Percentiles rank a stretch among this genome's conserved stretches.
phyloP scores from a whole-genome alignment of 2,329 filamentous ascomycete species.

The Fusarium guadeloupense region DNA sequence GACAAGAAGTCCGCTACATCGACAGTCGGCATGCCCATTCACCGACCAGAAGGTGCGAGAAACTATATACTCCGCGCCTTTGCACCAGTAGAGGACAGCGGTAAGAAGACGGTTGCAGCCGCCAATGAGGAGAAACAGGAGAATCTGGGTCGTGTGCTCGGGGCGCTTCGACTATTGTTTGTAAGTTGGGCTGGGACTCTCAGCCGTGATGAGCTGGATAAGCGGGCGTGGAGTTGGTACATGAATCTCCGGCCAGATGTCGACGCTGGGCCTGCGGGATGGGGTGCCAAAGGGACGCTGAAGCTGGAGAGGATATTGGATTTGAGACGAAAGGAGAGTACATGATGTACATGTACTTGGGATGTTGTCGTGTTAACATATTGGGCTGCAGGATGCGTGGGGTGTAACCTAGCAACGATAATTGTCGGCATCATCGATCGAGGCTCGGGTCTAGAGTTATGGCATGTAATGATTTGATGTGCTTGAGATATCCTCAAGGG shows the following conservation, averaged over 20 bases:
- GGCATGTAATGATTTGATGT: too few relatives aligned
- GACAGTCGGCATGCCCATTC: slow-evolving; percentile 71
- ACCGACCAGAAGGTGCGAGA: slow-evolving; percentile 75
- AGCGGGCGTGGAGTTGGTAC: slow-evolving; percentile 85
- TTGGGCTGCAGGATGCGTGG: neutral
- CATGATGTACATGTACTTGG: neutral
- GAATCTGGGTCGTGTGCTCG: slow-evolving; percentile 75
- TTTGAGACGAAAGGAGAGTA: slow-evolving; percentile 52
- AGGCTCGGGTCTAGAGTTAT: too few relatives aligned
- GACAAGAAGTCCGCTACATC: slow-evolving; percentile 55
- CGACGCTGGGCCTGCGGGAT: slow-evolving; percentile 76
- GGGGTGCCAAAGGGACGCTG: slow-evolving; percentile 82
- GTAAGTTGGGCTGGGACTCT: slow-evolving; percentile 77
- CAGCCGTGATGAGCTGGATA: slow-evolving; percentile 72
- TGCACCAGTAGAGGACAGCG: slow-evolving; percentile 49
- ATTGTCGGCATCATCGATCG: too few relatives aligned
- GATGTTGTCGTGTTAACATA: neutral
- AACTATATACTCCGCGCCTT: slow-evolving; percentile 70
- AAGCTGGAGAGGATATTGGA: slow-evolving; percentile 72
- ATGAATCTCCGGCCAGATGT: slow-evolving; percentile 79
- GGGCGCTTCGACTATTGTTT: slow-evolving; percentile 75
- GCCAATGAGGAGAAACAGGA: slow-evolving; percentile 70
- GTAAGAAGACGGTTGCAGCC: slow-evolving; percentile 54
- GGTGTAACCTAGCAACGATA: too few relatives aligned
- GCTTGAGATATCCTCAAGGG: too few relatives aligned